phyloP scores from a whole-genome alignment of 495 filamentous ascomycete species.

The Penicillium parvum region DNA sequence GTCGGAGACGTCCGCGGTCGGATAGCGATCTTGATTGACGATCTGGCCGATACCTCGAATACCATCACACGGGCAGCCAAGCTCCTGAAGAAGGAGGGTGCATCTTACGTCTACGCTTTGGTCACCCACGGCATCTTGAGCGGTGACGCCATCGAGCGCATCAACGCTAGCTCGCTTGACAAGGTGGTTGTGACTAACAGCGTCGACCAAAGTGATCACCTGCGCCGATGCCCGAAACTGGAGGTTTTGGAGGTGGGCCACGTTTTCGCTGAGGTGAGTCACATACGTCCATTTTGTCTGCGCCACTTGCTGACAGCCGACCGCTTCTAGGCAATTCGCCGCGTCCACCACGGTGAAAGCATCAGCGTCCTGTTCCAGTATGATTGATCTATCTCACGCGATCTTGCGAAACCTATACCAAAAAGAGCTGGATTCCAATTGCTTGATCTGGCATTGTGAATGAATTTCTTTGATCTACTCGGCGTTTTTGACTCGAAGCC shows the following conservation, averaged over 20 bases:
- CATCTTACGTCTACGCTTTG: slow-evolving; percentile 79
- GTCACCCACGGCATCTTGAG: slow-evolving; percentile 92
- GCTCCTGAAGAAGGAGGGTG: slow-evolving; percentile 89
- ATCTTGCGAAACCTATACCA: neutral
- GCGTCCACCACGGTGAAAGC: slow-evolving; percentile 96
- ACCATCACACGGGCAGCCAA: slow-evolving; percentile 97
- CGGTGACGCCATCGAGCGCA: slow-evolving; percentile 89
- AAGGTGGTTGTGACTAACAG: slow-evolving; percentile 92
- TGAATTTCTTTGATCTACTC: slow-evolving; percentile 20
- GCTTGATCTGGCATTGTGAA: slow-evolving; percentile 11
- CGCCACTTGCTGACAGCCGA: slow-evolving; percentile 18
- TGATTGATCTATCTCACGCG: slow-evolving; percentile 42
- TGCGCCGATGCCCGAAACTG: slow-evolving; percentile 71
- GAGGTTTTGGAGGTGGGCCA: slow-evolving; percentile 88
- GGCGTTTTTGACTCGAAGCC: slow-evolving; percentile 15
- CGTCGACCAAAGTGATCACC: slow-evolving; percentile 82
- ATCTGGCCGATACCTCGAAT: slow-evolving; percentile 92
- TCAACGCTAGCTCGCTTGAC: slow-evolving; percentile 86
- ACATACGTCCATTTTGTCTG: slow-evolving; percentile 3
- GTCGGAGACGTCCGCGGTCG: slow-evolving; percentile 82
- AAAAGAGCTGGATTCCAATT: slow-evolving; percentile 4
- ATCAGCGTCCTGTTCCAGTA: slow-evolving; percentile 97
- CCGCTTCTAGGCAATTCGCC: slow-evolving; percentile 72
- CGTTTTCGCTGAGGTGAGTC: slow-evolving; percentile 82
- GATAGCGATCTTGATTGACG: slow-evolving; percentile 86